Percentiles rank a stretch among this genome's conserved stretches.
These are phyloP conservation scores for Diaporthe caulivora DNA, from an alignment of 2,329 filamentous ascomycete genomes.

Conservation along the genomic window DNA sequence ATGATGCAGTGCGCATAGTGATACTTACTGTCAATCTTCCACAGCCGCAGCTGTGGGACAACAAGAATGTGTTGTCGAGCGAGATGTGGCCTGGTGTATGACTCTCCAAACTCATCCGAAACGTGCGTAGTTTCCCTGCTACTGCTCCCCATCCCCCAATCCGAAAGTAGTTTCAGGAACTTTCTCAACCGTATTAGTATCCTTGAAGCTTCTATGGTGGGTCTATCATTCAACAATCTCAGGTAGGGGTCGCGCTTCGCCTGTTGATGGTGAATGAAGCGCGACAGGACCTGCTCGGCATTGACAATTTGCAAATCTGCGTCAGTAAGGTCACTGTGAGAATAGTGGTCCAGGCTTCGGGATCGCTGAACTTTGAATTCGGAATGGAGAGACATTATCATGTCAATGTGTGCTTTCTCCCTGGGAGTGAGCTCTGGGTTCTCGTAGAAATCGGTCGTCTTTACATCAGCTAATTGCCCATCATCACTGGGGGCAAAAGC, in stretches of 20 bases:
- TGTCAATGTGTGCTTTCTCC: background rate
- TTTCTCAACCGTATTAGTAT: background rate
- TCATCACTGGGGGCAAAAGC: background rate
- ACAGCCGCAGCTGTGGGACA: slow-evolving; percentile 2
- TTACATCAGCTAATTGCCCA: background rate
- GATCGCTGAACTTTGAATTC: background rate
- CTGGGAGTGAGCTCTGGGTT: background rate
- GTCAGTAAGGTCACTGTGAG: background rate
- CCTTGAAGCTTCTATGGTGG: background rate
- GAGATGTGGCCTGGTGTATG: background rate
- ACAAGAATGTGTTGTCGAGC: slow-evolving; percentile 1
- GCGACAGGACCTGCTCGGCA: background rate
- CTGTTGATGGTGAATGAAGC: slow-evolving; percentile 1
- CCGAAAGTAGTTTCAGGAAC: background rate
- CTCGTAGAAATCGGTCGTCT: background rate
- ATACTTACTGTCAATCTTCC: slow-evolving; percentile 1
- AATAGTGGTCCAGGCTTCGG: background rate
- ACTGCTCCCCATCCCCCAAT: background rate
- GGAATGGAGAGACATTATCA: background rate
- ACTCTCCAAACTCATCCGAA: background rate
- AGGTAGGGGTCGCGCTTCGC: background rate
- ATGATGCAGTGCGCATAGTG: background rate
- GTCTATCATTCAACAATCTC: too few relatives aligned
- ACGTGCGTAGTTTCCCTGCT: background rate
- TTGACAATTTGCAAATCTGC: background rate